phyloP scores from a whole-genome alignment of 2,329 filamentous ascomycete genomes.

The Pyrenophora graminea region DNA sequence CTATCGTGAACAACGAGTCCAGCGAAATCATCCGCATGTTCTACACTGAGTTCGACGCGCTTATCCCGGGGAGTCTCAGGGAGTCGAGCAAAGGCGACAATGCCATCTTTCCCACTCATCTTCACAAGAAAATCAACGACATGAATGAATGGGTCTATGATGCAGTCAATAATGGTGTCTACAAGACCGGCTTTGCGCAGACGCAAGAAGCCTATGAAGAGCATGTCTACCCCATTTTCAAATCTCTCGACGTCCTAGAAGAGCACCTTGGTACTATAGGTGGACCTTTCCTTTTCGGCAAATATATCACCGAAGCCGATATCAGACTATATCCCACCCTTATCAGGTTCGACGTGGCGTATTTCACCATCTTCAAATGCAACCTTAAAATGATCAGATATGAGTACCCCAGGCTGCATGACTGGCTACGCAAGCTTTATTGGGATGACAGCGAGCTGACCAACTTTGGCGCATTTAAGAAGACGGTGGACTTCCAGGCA shows the following conservation, averaged over 20 bases:
- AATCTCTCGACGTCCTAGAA: conserved; percentile 76
- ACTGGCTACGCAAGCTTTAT: conserved; percentile 79
- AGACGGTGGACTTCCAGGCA: conserved; percentile 24
- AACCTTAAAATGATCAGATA: conserved; percentile 81
- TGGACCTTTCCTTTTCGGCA: conserved; percentile 73
- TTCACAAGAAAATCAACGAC: conserved; percentile 70
- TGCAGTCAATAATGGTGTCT: conserved; percentile 59
- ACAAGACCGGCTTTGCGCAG: conserved; percentile 76
- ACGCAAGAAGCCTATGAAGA: conserved; percentile 81
- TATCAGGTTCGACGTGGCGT: conserved; percentile 54
- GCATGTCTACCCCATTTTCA: conserved; percentile 72
- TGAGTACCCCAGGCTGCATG: conserved; percentile 77
- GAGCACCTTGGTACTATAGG: conserved; percentile 62
- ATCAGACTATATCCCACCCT: conserved; percentile 63
- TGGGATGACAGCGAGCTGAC: conserved; percentile 62
- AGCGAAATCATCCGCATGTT: conserved; percentile 44
- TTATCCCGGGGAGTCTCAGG: conserved; percentile 53
- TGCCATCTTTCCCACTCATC: conserved; percentile 67
- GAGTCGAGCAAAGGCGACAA: conserved; percentile 58
- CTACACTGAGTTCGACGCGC: conserved; percentile 35
- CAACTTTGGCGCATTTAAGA: conserved; percentile 30
- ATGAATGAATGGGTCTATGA: conserved; percentile 72
- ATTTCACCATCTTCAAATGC: conserved; percentile 67
- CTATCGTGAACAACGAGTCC: conserved; percentile 41
- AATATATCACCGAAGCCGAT: conserved; percentile 78